Evolutionary conservation across 768 basidiomycete species (phyloP).

Genomic region (Termitomyces eurrhizus): DNA sequence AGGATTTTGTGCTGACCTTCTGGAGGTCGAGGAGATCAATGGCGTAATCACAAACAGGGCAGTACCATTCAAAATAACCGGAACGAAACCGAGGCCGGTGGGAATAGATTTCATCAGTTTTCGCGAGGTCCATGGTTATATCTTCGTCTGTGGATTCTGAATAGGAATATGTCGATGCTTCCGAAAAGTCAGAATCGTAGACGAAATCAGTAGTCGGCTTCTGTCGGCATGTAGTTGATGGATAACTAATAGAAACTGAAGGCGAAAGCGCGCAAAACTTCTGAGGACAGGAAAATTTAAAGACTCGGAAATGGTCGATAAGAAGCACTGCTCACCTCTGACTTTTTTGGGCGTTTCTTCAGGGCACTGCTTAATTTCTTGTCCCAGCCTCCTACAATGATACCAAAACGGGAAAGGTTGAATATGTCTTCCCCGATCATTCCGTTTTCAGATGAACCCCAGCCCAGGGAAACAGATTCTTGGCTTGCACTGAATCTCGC

Average conservation of each 20-base stretch:
- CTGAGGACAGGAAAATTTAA: background rate
- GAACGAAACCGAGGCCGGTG: constrained; percentile 35
- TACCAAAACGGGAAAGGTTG: constrained; percentile 29
- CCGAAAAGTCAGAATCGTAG: constrained; percentile 59
- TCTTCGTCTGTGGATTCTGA: constrained; percentile 33
- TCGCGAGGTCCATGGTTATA: background rate
- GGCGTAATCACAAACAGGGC: constrained; percentile 42
- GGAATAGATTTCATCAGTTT: constrained; percentile 25
- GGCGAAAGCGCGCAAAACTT: background rate
- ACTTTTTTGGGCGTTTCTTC: constrained; percentile 6
- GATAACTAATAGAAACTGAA: background rate
- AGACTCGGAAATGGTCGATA: background rate
- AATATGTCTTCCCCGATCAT: constrained; percentile 12
- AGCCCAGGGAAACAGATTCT: constrained; percentile 27
- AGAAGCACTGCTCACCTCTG: background rate
- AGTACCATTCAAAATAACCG: constrained; percentile 49
- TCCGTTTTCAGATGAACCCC: constrained; percentile 30
- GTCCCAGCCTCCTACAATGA: constrained; percentile 26
- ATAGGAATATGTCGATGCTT: constrained; percentile 41
- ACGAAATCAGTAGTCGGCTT: constrained; percentile 15
- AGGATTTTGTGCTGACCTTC: constrained; percentile 24
- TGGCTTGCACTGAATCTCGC: constrained; percentile 29
- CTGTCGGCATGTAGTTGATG: background rate
- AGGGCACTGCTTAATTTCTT: constrained; percentile 19
- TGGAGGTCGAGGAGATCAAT: constrained; percentile 45